These are phyloP conservation scores for Cyclotella sp. DNA, from an alignment of 108 stramenopile species.

Conservation along the genomic window DNA sequence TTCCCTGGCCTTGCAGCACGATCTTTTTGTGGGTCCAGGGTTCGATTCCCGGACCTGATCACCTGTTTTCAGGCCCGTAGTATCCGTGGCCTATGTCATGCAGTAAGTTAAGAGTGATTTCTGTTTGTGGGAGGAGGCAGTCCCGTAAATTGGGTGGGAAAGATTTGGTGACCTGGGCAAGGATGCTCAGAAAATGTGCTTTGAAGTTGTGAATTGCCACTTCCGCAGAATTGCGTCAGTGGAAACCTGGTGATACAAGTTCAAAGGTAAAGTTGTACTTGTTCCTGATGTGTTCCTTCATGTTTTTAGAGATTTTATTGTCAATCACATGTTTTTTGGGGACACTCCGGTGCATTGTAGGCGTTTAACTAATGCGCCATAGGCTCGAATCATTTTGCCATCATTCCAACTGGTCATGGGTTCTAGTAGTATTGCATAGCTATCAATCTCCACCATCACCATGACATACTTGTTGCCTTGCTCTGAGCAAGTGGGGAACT, in stretches of 20 bases:
- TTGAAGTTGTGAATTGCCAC: constrained; percentile 57
- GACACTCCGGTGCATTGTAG: background rate
- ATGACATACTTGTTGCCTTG: constrained; percentile 22
- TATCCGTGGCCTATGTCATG: no score
- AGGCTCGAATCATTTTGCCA: constrained; percentile 15
- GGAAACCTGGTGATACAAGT: constrained; percentile 42
- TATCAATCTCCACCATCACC: constrained; percentile 26
- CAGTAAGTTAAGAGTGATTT: constrained; percentile 39
- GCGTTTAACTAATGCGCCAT: constrained; percentile 2
- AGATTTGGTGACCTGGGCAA: constrained; percentile 19
- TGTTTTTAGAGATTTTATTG: constrained; percentile 13
- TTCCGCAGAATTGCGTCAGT: constrained; percentile 51
- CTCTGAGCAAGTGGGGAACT: background rate
- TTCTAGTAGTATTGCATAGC: constrained; percentile 32
- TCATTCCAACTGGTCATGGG: constrained; percentile 33
- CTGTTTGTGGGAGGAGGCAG: constrained; percentile 48
- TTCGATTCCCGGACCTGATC: no score
- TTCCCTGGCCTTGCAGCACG: no score
- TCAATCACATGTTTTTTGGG: constrained; percentile 31
- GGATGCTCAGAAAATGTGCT: constrained; percentile 50
- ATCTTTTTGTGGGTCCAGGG: no score
- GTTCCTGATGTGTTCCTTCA: constrained; percentile 1
- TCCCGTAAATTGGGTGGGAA: constrained; percentile 54
- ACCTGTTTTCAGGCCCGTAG: no score
- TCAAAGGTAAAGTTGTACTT: constrained; percentile 30